These are phyloP conservation scores for Onygena corvina DNA, from an alignment of 2,329 filamentous ascomycete species.

Conservation along the genomic window DNA sequence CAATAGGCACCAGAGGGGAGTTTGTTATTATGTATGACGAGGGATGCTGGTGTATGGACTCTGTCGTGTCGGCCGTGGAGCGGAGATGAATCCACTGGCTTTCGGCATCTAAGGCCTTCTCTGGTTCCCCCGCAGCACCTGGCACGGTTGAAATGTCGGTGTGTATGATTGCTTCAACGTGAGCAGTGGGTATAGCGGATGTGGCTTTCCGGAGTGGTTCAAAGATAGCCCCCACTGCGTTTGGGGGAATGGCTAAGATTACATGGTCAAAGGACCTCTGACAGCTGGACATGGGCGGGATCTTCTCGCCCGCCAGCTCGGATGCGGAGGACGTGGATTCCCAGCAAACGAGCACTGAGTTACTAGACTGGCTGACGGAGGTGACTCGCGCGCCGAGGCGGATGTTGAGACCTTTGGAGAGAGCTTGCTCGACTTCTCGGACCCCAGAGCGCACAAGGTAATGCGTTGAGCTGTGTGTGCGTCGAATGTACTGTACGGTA, in stretches of 20 bases:
- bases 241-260: constrained; percentile 44
- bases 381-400: constrained; percentile 27
- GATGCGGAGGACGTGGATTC: constrained; percentile 13
- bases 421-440: constrained; percentile 37
- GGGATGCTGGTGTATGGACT: constrained; percentile 43
- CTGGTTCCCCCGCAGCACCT: background rate
- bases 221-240: constrained; percentile 41
- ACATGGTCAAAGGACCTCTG: constrained; percentile 40
- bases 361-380: constrained; percentile 14
- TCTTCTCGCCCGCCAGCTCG: background rate
- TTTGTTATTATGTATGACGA: constrained; percentile 44
- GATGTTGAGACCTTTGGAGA: constrained; percentile 34
- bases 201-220: constrained; percentile 31
- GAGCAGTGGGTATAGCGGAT: constrained; percentile 37
- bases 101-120: background rate
- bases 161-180: constrained; percentile 41
- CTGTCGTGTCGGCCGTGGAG: constrained; percentile 32
- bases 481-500: constrained; percentile 40
- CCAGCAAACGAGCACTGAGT: constrained; percentile 18
- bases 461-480: constrained; percentile 39
- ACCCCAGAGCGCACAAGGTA: constrained; percentile 43
- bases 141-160: constrained; percentile 21
- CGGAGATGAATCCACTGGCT: constrained; percentile 28
- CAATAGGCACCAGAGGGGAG: constrained; percentile 34
- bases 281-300: background rate